A percentile compares a stretch with the other conserved stretches of the same genome.
These are phyloP conservation scores for Ailanthus altissimus DNA, from an alignment of 345 rosid species.

Conservation along the genomic window DNA sequence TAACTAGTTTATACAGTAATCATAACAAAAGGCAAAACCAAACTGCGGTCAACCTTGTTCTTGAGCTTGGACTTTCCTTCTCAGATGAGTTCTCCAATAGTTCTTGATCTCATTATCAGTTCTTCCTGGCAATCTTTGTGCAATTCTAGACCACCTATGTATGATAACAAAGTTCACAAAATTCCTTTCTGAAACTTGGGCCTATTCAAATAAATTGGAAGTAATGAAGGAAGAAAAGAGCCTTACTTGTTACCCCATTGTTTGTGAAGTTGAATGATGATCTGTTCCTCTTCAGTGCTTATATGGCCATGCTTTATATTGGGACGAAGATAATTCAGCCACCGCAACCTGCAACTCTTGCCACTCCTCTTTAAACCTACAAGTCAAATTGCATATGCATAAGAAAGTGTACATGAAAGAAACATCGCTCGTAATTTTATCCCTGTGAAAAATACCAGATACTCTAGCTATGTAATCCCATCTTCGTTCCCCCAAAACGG, in stretches of 20 bases:
- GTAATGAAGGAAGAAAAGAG: neutral
- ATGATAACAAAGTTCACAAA: neutral
- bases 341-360: slow-evolving; percentile 72
- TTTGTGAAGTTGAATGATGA: slow-evolving; percentile 56
- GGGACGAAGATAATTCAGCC: slow-evolving; percentile 74
- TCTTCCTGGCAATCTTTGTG: slow-evolving; percentile 68
- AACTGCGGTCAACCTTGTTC: slow-evolving; percentile 38
- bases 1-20: neutral
- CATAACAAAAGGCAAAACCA: neutral
- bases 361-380: slow-evolving; percentile 70
- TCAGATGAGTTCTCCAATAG: slow-evolving; percentile 67
- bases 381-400: neutral
- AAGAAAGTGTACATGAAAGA: neutral
- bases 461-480: slow-evolving; percentile 68
- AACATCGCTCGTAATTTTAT: neutral
- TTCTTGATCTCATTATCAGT: slow-evolving; percentile 78
- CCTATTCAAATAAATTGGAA: neutral
- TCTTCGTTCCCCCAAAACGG: slow-evolving; percentile 55
- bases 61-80: slow-evolving; percentile 44
- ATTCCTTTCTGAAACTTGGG: neutral
- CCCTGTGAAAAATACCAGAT: slow-evolving; percentile 38
- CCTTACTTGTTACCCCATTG: slow-evolving; percentile 78
- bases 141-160: slow-evolving; percentile 66
- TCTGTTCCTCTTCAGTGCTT: slow-evolving; percentile 55
- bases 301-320: slow-evolving; percentile 58